These are phyloP conservation scores for Larix kaempferi DNA, from an alignment of 75 land plant genomes.

Conservation along the genomic window DNA sequence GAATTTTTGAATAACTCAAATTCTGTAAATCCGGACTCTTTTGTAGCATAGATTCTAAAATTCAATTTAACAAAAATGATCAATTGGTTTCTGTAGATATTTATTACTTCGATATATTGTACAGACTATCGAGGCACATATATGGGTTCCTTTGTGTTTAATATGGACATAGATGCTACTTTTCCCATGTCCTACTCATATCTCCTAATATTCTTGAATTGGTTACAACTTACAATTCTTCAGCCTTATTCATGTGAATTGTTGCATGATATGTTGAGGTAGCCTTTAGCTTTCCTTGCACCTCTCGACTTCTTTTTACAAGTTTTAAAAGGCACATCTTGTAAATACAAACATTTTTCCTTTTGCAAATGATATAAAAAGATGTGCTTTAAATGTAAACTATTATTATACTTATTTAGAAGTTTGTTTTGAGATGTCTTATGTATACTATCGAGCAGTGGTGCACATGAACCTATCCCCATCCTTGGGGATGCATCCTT, in stretches of 20 bases:
- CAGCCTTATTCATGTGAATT: background rate
- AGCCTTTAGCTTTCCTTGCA: no score
- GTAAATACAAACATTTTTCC: background rate
- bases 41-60: background rate
- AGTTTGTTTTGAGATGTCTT: no score
- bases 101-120: background rate
- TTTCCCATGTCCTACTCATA: no score
- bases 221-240: background rate
- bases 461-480: no score
- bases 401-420: background rate
- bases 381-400: background rate
- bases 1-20: background rate
- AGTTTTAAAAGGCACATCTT: no score
- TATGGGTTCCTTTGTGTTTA: no score
- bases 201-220: background rate
- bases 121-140: no score
- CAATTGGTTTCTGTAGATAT: background rate
- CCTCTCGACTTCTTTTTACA: no score
- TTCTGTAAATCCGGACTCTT: background rate
- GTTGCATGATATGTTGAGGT: no score
- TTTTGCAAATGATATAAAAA: background rate
- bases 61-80: background rate
- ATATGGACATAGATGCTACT: no score
- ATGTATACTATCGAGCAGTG: no score
- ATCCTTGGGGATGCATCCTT: no score